These are phyloP conservation scores for Baorangia bicolor DNA, from an alignment of 768 basidiomycete genomes.

Conservation along the genomic window DNA sequence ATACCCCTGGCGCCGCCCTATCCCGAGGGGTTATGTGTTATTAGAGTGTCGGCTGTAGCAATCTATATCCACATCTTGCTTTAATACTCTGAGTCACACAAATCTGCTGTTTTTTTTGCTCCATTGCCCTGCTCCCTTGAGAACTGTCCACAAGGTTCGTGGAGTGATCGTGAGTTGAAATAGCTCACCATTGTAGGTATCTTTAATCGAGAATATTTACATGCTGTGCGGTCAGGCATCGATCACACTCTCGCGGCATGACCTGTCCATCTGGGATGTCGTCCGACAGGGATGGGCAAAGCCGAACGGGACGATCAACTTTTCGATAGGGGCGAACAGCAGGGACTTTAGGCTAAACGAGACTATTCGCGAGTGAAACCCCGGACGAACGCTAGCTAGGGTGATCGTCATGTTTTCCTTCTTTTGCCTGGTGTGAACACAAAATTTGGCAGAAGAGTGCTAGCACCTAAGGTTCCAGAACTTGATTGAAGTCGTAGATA, in stretches of 20 bases:
- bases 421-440: neutral
- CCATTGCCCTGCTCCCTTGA: neutral
- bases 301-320: neutral
- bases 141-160: neutral
- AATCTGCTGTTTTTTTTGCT: neutral
- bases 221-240: neutral
- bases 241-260: neutral
- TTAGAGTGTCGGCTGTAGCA: too few species aligned
- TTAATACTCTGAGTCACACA: neutral
- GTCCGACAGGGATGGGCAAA: neutral
- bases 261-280: neutral
- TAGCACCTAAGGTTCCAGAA: too few species aligned
- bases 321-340: neutral
- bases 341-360: neutral
- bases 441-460: too few species aligned
- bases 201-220: too few species aligned
- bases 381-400: neutral
- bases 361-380: neutral
- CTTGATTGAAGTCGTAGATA: too few species aligned
- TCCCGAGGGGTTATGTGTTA: too few species aligned
- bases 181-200: neutral
- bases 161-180: neutral
- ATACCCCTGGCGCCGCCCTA: too few species aligned
- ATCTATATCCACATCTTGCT: neutral
- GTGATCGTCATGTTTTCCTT: neutral